Base-by-base conservation (phyloP, 139 green algal species). In the Spirogloea muscicola region DNA sequence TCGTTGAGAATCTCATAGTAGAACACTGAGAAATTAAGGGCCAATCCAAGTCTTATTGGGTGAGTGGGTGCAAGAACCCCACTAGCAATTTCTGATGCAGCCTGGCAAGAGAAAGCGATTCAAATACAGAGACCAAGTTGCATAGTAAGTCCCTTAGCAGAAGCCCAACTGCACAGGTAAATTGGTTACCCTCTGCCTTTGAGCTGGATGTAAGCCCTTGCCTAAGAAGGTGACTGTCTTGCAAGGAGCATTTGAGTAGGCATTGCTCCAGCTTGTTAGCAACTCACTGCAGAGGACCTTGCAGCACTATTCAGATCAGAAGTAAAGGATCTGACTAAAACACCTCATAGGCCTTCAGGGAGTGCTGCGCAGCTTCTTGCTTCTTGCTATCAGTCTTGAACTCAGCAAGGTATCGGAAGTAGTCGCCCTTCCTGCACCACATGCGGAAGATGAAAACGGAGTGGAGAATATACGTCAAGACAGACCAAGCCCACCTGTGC, bases 371-470 rank as follows among this genome's bases (percentile, higher is more conserved):
- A 16, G 92, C 93, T 60, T 96, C 91, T 85, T 96, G 95, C 43
- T 91, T 82, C 65, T 97, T 91, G 38, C 69, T 70, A 38, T 87
- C 87, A 29, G 86, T 92, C 90, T 97, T 96, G 89, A 97, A 98
- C 89, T 98, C 93, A 18, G 93, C 92, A 63, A 98, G 86, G 83
- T 98, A 98, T 42, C 93, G 86, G 84, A 96, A 93, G 87, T 98
- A 98, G 84, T 98, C 93, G 43, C 93, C 93, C 90, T 93, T 92
- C 65, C 65, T 74, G 65, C 51, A 72, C 73, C 51, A 74, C 52
- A 10, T n/a, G 7, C 1, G 10, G 37, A 80, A n/a, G n/a, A n/a
- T n/a, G n/a, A n/a, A 29, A 25, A 0, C 10, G 13, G 4, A 1
- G 9, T 36, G 52, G 57, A 82, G 85, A 21, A 55, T 55, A 55